A percentile compares a stretch with the other conserved stretches of the same genome.
These are phyloP conservation scores for Solanum chiquidenum DNA, from an alignment of 257 asterid genomes.

Conservation along the genomic window DNA sequence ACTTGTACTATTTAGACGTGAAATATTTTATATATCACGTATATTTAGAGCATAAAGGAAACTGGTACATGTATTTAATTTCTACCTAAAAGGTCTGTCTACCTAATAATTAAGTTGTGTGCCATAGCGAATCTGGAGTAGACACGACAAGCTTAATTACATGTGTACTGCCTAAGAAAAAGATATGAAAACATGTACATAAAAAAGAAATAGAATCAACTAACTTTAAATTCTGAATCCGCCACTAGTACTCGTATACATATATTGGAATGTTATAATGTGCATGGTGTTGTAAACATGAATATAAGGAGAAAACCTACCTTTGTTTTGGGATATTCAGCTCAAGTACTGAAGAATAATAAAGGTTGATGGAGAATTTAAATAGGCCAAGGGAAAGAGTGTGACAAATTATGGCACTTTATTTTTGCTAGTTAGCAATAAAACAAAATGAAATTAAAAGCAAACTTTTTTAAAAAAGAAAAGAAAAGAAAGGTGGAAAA, in stretches of 20 bases:
- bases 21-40: neutral
- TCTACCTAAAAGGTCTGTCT: neutral
- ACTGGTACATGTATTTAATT: neutral
- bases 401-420: neutral
- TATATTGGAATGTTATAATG: neutral
- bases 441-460: neutral
- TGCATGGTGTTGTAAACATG: neutral
- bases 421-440: neutral
- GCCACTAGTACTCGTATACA: neutral
- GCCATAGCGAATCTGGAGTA: neutral
- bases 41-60: neutral
- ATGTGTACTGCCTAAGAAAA: neutral
- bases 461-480: neutral
- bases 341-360: neutral
- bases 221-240: neutral
- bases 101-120: neutral
- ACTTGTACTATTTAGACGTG: neutral
- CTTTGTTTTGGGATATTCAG: neutral
- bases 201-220: neutral
- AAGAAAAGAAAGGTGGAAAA: neutral
- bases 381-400: slow-evolving; percentile 1
- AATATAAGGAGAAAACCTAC: neutral
- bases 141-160: neutral
- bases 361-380: slow-evolving; percentile 2
- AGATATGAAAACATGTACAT: neutral